Evolutionary conservation across 805 yeast genomes (phyloP).

Genomic region (Metschnikowia amazonensis): DNA sequence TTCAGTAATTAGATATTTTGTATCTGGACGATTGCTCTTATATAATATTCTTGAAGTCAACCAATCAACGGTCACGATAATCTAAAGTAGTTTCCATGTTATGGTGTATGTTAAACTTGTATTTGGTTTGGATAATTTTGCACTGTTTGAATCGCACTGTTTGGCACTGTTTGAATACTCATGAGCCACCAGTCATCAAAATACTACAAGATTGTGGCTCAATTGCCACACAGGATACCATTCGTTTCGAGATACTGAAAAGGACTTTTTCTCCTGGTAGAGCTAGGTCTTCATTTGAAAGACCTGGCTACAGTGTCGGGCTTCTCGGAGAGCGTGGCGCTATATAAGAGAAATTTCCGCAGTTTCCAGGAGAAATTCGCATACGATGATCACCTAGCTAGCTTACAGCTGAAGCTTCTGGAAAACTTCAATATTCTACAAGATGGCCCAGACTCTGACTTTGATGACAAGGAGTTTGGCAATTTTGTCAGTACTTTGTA

Average conservation of each 20-base stretch:
- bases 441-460: slow-evolving; percentile 9
- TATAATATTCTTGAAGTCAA: no score
- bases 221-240: slow-evolving; percentile 37
- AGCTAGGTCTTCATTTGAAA: slow-evolving; percentile 32
- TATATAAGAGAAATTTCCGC: slow-evolving; percentile 29
- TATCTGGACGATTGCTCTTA: no score
- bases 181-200: slow-evolving; percentile 27
- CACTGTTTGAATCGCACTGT: no score
- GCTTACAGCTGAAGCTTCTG: slow-evolving; percentile 12
- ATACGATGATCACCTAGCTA: slow-evolving; percentile 19
- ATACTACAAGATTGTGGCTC: slow-evolving; percentile 33
- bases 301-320: slow-evolving; percentile 28
- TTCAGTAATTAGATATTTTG: no score
- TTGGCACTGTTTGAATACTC: no score
- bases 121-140: no score
- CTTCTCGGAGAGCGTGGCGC: slow-evolving; percentile 30
- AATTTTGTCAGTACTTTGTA: slow-evolving; percentile 15
- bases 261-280: slow-evolving; percentile 28
- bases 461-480: slow-evolving; percentile 20
- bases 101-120: no score
- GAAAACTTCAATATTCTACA: slow-evolving; percentile 1
- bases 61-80: no score
- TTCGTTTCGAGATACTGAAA: slow-evolving; percentile 17
- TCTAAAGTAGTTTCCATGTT: no score
- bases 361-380: slow-evolving; percentile 31